Conservation (phyloP, 345 rosid genomes). For the Citrus trifoliata region DNA sequence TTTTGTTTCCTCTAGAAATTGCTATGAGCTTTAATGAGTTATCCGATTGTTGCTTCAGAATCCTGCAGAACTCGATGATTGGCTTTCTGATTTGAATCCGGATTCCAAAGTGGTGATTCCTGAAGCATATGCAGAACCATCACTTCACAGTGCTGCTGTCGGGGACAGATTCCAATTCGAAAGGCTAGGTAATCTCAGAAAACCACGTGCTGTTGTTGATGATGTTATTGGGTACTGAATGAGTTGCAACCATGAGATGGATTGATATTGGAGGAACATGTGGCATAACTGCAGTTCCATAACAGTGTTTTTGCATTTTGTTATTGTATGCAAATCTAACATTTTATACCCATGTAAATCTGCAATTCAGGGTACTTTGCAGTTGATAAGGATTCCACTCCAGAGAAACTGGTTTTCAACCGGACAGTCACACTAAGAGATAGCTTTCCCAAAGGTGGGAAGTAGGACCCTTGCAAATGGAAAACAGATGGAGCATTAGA, state of each 20-base stretch:
- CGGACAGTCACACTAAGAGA: constrained; percentile 77
- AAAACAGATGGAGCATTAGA: not conserved
- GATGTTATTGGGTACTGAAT: constrained; percentile 1
- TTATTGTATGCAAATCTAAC: not conserved
- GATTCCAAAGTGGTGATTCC: constrained; percentile 62
- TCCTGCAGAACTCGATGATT: constrained; percentile 78
- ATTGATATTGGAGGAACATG: not conserved
- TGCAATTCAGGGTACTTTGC: constrained; percentile 66
- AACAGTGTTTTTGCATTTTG: not conserved
- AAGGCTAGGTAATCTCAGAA: constrained; percentile 65
- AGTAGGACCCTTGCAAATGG: constrained; percentile 23
- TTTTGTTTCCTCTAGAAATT: not conserved
- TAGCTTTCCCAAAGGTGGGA: constrained; percentile 48
- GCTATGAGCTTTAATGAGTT: not conserved
- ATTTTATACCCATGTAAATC: not conserved
- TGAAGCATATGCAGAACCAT: constrained; percentile 59
- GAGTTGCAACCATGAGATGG: not conserved
- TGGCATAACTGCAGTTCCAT: not conserved
- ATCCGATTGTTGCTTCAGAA: constrained; percentile 44
- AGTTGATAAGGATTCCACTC: constrained; percentile 73
- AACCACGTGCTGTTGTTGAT: not conserved
- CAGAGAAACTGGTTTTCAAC: constrained; percentile 76
- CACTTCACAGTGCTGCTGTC: constrained; percentile 51
- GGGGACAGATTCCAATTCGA: constrained; percentile 88
- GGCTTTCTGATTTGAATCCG: constrained; percentile 78